Conservation (phyloP, 2,329 filamentous ascomycete species). For the Coniochaeta pulveracea region DNA sequence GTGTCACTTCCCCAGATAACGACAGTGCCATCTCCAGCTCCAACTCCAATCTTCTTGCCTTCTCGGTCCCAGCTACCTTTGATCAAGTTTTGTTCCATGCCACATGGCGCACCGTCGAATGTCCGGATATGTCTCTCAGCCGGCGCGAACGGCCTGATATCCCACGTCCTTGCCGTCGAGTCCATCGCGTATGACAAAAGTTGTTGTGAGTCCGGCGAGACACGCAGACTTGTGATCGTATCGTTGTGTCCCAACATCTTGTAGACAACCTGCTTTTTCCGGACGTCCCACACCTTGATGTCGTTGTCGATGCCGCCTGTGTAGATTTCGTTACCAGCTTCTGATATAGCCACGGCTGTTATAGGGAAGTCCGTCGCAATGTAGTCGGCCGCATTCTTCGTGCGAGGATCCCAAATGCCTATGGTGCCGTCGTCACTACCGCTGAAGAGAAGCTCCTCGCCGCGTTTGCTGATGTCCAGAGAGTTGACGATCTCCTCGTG, state of each 20-base stretch:
- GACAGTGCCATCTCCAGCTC: slow-evolving; percentile 81
- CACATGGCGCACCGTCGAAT: slow-evolving; percentile 82
- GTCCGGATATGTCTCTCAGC: slow-evolving; percentile 75
- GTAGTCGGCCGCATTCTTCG: slow-evolving; percentile 78
- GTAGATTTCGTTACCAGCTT: slow-evolving; percentile 92
- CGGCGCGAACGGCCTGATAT: slow-evolving; percentile 88
- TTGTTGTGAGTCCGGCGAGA: slow-evolving; percentile 89
- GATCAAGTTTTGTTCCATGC: slow-evolving; percentile 84
- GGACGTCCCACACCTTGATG: slow-evolving; percentile 92
- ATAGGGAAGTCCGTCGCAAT: slow-evolving; percentile 88
- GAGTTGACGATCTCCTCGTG: slow-evolving; percentile 96
- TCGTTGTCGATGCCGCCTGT: slow-evolving; percentile 94
- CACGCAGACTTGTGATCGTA: slow-evolving; percentile 76
- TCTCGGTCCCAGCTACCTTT: slow-evolving; percentile 81
- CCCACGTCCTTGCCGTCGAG: slow-evolving; percentile 89
- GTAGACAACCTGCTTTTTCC: slow-evolving; percentile 83
- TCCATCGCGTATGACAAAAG: slow-evolving; percentile 90
- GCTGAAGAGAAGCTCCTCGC: slow-evolving; percentile 82
- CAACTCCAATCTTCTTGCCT: slow-evolving; percentile 78
- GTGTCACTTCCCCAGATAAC: slow-evolving; percentile 82
- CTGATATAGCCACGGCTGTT: slow-evolving; percentile 81
- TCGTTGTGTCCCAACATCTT: slow-evolving; percentile 83
- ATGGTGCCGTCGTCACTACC: slow-evolving; percentile 91
- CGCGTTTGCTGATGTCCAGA: slow-evolving; percentile 77
- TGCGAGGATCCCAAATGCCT: slow-evolving; percentile 89